Conservation (phyloP, 1,284 basidiomycete species). For the Polyporus tsugae region DNA sequence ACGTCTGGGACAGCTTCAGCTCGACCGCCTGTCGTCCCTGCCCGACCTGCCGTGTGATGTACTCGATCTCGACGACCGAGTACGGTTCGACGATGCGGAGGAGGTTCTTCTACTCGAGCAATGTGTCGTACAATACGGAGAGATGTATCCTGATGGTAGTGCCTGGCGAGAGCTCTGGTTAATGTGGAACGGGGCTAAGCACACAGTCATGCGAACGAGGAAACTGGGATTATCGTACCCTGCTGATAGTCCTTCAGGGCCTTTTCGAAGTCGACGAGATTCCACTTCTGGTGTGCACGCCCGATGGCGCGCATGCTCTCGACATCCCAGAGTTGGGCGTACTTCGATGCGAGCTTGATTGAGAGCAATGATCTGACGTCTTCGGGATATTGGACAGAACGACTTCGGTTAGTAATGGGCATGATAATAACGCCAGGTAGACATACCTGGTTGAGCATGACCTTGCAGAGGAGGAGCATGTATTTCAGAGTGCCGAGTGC, state of each 20-base stretch:
- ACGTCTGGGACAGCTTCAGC: constrained; percentile 98
- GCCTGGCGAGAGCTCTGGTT: constrained; percentile 88
- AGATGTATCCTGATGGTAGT: constrained; percentile 95
- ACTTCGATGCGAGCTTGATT: constrained; percentile 89
- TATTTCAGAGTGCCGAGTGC: constrained; percentile 94
- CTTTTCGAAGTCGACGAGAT: constrained; percentile 90
- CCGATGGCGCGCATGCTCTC: constrained; percentile 97
- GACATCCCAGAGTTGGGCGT: constrained; percentile 84
- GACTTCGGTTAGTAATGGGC: not conserved
- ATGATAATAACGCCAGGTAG: not conserved
- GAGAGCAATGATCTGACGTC: constrained; percentile 89
- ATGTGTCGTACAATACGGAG: constrained; percentile 91
- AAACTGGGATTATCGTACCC: constrained; percentile 56
- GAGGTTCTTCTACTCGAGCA: constrained; percentile 91
- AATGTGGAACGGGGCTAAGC: not conserved
- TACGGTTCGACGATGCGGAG: constrained; percentile 83
- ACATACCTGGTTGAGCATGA: constrained; percentile 94
- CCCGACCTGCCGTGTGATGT: constrained; percentile 89
- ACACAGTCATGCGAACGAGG: not conserved
- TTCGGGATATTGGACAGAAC: constrained; percentile 70
- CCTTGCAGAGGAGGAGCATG: constrained; percentile 93
- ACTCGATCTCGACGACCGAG: constrained; percentile 89
- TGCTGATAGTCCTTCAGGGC: constrained; percentile 89
- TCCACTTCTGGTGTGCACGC: constrained; percentile 91
- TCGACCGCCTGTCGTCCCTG: constrained; percentile 95